phyloP scores from a whole-genome alignment of 2,329 filamentous ascomycete species.

The Gliomastix tumulicola region DNA sequence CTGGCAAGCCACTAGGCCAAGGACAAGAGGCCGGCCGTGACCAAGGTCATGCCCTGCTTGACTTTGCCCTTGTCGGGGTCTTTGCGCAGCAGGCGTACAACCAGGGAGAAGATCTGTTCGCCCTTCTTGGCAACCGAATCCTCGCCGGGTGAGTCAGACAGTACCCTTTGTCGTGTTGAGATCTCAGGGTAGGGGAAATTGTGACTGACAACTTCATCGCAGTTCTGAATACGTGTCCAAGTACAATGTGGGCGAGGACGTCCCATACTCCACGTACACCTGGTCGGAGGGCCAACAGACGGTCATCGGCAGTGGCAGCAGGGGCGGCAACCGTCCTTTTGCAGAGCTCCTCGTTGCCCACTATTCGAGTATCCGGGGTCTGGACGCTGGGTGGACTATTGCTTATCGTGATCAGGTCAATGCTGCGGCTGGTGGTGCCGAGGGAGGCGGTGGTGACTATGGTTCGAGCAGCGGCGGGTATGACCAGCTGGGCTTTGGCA shows the following conservation, averaged over 20 bases:
- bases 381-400: slow-evolving; percentile 26
- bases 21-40: slow-evolving; percentile 18
- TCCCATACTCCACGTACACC: slow-evolving; percentile 36
- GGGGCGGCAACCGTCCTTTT: no score
- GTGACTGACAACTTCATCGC: no score
- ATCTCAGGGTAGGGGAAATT: no score
- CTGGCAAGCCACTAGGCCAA: slow-evolving; percentile 16
- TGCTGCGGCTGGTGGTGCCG: slow-evolving; percentile 22
- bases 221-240: slow-evolving; percentile 28
- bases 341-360: slow-evolving; percentile 31
- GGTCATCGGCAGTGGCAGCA: no score
- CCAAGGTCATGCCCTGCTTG: slow-evolving; percentile 34
- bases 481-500: slow-evolving; percentile 26
- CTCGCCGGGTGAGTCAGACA: slow-evolving; percentile 23
- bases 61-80: slow-evolving; percentile 27
- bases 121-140: slow-evolving; percentile 16
- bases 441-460: slow-evolving; percentile 37
- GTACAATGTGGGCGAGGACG: slow-evolving; percentile 32
- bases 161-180: no score
- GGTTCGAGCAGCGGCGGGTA: slow-evolving; percentile 30
- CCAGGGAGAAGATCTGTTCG: slow-evolving; percentile 31
- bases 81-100: slow-evolving; percentile 33
- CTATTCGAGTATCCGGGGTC: slow-evolving; percentile 25
- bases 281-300: no score
- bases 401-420: slow-evolving; percentile 25